Conservation (phyloP, 805 yeast species). For the Candida sithepensis region DNA sequence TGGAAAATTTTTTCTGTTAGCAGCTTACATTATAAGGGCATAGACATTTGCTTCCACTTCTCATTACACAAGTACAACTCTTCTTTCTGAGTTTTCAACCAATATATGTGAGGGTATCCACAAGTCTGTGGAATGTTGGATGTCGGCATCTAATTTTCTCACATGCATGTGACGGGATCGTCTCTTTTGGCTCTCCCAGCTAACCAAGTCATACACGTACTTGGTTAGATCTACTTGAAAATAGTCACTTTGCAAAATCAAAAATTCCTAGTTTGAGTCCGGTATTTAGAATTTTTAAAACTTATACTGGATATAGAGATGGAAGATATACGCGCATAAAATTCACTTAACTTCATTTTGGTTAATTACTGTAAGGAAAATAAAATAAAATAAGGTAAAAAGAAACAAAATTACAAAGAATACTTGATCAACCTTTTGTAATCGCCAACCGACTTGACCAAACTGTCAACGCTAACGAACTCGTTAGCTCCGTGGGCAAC, state of each 20-base stretch:
- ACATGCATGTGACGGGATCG: conserved; percentile 5
- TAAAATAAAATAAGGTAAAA: neutral
- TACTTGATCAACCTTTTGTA: conserved; percentile 40
- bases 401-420: conserved; percentile 6
- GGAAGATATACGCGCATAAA: conserved; percentile 18
- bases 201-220: neutral
- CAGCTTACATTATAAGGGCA: too few species aligned
- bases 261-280: conserved; percentile 31
- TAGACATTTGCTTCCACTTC: too few species aligned
- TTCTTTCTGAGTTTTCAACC: neutral
- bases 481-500: conserved; percentile 62
- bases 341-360: too few species aligned
- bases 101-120: neutral
- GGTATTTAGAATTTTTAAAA: conserved; percentile 8
- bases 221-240: neutral
- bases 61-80: too few species aligned
- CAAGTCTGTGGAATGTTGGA: neutral
- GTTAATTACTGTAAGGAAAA: too few species aligned
- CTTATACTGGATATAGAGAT: conserved; percentile 30
- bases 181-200: neutral
- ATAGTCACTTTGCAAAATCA: conserved; percentile 20
- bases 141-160: neutral
- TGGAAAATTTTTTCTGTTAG: neutral
- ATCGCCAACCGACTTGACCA: conserved; percentile 49
- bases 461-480: conserved; percentile 43